phyloP scores from a whole-genome alignment of 2,329 filamentous ascomycete species.

The Ophiocordyceps unilateralis region DNA sequence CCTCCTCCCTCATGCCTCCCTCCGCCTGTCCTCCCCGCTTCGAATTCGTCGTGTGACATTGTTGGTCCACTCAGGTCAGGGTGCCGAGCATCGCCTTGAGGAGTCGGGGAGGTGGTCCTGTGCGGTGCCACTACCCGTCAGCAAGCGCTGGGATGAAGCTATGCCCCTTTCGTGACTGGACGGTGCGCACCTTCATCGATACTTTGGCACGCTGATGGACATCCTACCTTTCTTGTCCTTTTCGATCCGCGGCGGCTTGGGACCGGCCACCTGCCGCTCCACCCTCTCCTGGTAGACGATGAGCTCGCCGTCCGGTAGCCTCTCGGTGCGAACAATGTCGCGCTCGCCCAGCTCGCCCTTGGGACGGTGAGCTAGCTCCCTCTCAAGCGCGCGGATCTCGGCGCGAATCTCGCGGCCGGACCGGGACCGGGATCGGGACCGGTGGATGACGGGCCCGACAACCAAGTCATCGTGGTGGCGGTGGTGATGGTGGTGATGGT shows the following conservation, averaged over 20 bases:
- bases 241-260: conserved; percentile 51
- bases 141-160: conserved; percentile 8
- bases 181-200: conserved; percentile 37
- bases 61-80: conserved; percentile 32
- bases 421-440: conserved; percentile 24
- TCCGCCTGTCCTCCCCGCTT: no score
- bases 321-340: conserved; percentile 38
- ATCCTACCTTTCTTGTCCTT: conserved; percentile 95
- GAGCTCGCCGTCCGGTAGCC: conserved; percentile 41
- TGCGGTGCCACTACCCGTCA: conserved; percentile 11
- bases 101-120: conserved; percentile 46
- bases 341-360: conserved; percentile 22
- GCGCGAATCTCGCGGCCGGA: conserved; percentile 48
- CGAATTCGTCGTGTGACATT: neutral
- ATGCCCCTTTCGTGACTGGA: neutral
- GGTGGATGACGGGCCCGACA: conserved; percentile 16
- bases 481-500: conserved; percentile 12
- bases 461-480: conserved; percentile 11
- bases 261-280: conserved; percentile 35
- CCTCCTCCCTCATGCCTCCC: no score
- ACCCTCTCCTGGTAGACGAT: conserved; percentile 45
- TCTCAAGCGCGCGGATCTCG: conserved; percentile 57
- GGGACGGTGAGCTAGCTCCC: conserved; percentile 18
- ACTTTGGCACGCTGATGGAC: conserved; percentile 64
- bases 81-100: conserved; percentile 56